Base-by-base conservation (phyloP, 176 grass and related monocot genomes). In the Oryza punctata region DNA sequence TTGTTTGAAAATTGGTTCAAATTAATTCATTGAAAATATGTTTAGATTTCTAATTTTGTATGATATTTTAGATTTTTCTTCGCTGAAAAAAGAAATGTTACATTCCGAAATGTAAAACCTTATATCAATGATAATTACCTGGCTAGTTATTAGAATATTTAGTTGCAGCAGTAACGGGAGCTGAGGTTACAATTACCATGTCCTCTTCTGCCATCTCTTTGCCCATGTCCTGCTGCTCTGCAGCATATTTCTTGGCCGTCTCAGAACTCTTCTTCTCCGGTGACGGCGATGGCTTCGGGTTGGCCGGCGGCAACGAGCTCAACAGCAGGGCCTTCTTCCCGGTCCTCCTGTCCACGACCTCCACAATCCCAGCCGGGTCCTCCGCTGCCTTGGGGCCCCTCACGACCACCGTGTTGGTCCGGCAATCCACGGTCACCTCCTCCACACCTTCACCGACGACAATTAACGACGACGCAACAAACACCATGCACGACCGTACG, bases 241-340 rank as follows among this genome's bases (percentile, higher is more conserved):
- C 59, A 8, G n/a, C 70, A 23, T 85, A 50, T 59, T 81, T 63
- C 67, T 54, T 44, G 2, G 66, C 23, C 33, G 63, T 23, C 40
- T 46, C 70, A 5, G 50, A 19, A 0, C 44, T 46, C 19, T 35
- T 79, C 46, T 28, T 79, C 37, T 19, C 32, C 6, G 45, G 2
- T 21, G 63, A 7, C 3, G 18, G 26, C 2, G 59, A 46, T 26
- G 69, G 27, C 13, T 90, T 41, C 40, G 10, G 10, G 2, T 41
- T 79, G 1, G 27, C 78, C 10, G 85, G 81, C 45, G 81, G 84
- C 45, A 78, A 13, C 7, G 82, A 89, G 49, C 69, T 90, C 12
- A 96, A n/a, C 21, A 97, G 69, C 50, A 88, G 63, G 3, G 75
- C 91, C 78, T 87, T 91, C 71, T 73, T 81, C 65, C 87, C 72